Evolutionary conservation across 352 stramenopile genomes (phyloP).

Genomic region (Phytophthora litchii): DNA sequence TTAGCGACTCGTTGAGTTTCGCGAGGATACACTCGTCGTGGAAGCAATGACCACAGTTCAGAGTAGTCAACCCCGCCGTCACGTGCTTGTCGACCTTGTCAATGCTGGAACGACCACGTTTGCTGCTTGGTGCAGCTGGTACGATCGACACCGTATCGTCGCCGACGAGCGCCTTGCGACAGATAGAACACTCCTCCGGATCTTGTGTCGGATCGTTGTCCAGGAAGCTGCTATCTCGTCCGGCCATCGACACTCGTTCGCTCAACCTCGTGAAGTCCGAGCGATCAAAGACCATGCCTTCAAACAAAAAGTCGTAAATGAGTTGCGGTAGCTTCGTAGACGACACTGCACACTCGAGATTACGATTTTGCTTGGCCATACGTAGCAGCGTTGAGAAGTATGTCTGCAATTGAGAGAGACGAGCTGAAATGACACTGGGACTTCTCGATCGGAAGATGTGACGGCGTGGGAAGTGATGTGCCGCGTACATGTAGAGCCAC

Average conservation of each 20-base stretch:
- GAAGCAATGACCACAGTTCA: slow-evolving; percentile 84
- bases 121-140: slow-evolving; percentile 28
- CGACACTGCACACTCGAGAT: slow-evolving; percentile 63
- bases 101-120: slow-evolving; percentile 16
- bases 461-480: slow-evolving; percentile 79
- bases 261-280: slow-evolving; percentile 71
- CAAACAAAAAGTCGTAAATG: slow-evolving; percentile 82
- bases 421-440: slow-evolving; percentile 62
- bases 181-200: slow-evolving; percentile 67
- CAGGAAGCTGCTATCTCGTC: slow-evolving; percentile 37
- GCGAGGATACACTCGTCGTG: slow-evolving; percentile 88
- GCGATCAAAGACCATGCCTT: slow-evolving; percentile 82
- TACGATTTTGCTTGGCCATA: slow-evolving; percentile 68
- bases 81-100: slow-evolving; percentile 34
- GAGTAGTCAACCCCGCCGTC: slow-evolving; percentile 66
- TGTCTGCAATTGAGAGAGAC: slow-evolving; percentile 63
- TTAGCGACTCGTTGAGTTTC: slow-evolving; percentile 78
- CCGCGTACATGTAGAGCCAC: slow-evolving; percentile 84
- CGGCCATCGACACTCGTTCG: slow-evolving; percentile 48
- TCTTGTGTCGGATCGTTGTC: slow-evolving; percentile 40
- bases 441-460: slow-evolving; percentile 77
- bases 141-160: slow-evolving; percentile 46
- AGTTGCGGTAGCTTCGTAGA: slow-evolving; percentile 65
- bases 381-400: slow-evolving; percentile 73
- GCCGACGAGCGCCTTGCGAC: slow-evolving; percentile 44